A percentile compares a stretch with the other conserved stretches of the same genome.
Evolutionary conservation across 2,329 filamentous ascomycete genomes (phyloP).

Genomic region (Dryadomyces quercivorus): DNA sequence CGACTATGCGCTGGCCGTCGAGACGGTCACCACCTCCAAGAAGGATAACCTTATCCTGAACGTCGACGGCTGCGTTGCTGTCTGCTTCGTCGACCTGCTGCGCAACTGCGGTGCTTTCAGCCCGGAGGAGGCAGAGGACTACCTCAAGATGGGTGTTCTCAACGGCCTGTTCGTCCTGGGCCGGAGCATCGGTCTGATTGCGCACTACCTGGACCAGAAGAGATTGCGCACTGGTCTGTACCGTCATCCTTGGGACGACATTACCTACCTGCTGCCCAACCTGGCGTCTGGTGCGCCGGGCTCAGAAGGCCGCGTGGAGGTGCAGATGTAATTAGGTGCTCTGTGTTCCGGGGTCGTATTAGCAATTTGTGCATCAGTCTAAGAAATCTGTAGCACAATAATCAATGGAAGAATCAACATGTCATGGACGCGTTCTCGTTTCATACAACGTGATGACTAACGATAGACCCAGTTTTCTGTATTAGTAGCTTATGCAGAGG

Average conservation of each 20-base stretch:
- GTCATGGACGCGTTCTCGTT: too few relatives aligned
- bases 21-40: constrained; percentile 97
- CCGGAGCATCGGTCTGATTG: constrained; percentile 96
- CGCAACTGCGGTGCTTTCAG: constrained; percentile 98
- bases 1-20: constrained; percentile 95
- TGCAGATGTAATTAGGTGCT: constrained; percentile 45
- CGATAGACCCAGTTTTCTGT: too few relatives aligned
- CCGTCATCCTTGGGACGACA: constrained; percentile 98
- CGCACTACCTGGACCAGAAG: constrained; percentile 99
- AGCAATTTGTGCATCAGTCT: background rate
- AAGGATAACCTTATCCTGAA: constrained; percentile 99
- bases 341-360: background rate
- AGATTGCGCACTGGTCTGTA: constrained; percentile 95
- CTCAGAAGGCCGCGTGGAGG: constrained; percentile 79
- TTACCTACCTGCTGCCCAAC: constrained; percentile 84
- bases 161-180: constrained; percentile 99
- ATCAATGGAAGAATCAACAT: too few relatives aligned
- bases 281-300: constrained; percentile 60
- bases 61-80: constrained; percentile 94
- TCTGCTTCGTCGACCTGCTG: constrained; percentile 96
- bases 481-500: too few relatives aligned
- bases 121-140: constrained; percentile 92
- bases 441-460: too few relatives aligned
- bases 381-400: background rate
- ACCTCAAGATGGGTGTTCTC: constrained; percentile 96